A percentile compares a stretch with the other conserved stretches of the same genome.
These are phyloP conservation scores for Triticum dicoccoides DNA, from an alignment of 176 grass and related monocot species.

Conservation along the genomic window DNA sequence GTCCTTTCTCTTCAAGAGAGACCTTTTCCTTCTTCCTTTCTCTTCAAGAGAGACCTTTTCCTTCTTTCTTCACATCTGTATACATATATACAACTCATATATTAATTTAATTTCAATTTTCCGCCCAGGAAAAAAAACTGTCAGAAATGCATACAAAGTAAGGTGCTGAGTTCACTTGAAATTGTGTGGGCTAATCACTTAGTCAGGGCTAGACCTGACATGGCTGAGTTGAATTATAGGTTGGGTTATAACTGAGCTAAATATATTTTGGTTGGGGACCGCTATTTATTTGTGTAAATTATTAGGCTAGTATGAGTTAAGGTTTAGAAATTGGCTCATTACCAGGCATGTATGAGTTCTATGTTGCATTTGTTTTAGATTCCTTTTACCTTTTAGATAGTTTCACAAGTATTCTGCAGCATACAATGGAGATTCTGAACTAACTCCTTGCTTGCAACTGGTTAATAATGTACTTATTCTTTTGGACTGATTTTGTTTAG, in stretches of 20 bases:
- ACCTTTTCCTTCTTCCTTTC: neutral
- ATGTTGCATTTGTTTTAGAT: slow-evolving; percentile 6
- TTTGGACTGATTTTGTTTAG: slow-evolving; percentile 32
- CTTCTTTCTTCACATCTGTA: neutral
- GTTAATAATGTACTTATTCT: slow-evolving; percentile 20
- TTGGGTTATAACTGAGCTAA: slow-evolving; percentile 23
- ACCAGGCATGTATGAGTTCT: neutral
- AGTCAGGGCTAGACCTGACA: slow-evolving; percentile 7
- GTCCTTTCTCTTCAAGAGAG: neutral
- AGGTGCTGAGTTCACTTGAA: slow-evolving; percentile 10
- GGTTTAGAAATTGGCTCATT: neutral
- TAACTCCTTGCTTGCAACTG: slow-evolving; percentile 4
- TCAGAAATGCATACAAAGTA: neutral
- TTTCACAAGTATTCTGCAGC: slow-evolving; percentile 16
- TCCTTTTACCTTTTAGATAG: slow-evolving; percentile 21
- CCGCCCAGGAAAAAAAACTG: neutral
- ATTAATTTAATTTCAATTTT: neutral
- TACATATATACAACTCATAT: neutral
- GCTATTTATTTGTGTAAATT: slow-evolving; percentile 14
- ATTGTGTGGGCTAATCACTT: neutral
- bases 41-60: neutral
- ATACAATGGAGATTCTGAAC: slow-evolving; percentile 18
- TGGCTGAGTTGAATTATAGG: slow-evolving; percentile 17
- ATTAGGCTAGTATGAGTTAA: slow-evolving; percentile 4
- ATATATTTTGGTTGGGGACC: slow-evolving; percentile 2